Conservation (phyloP, 2,329 filamentous ascomycete genomes). For the Penicillium brasilianum region DNA sequence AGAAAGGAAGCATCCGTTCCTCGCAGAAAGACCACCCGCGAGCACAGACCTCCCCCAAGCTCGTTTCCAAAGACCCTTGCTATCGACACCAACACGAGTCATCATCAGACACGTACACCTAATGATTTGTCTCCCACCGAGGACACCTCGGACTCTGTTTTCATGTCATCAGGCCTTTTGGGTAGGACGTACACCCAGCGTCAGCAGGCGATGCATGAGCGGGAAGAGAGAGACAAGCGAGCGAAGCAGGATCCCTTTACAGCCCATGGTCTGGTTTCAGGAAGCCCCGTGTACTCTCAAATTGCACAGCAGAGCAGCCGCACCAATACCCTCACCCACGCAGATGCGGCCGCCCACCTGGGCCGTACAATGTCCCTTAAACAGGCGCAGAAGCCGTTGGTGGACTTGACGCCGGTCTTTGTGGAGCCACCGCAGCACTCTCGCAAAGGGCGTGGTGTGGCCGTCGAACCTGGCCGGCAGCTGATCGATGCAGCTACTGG, state of each 20-base stretch:
- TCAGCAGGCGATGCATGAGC: conserved; percentile 47
- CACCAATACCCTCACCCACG: conserved; percentile 41
- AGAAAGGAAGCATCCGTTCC: conserved; percentile 19
- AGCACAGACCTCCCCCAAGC: conserved; percentile 37
- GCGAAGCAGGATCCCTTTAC: conserved; percentile 55
- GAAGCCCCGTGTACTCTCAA: conserved; percentile 47
- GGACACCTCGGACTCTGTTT: conserved; percentile 21
- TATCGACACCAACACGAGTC: conserved; percentile 29
- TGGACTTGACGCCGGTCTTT: conserved; percentile 70
- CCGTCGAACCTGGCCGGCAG: conserved; percentile 50
- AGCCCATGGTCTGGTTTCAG: conserved; percentile 58
- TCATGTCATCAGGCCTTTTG: conserved; percentile 44
- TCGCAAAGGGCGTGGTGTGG: conserved; percentile 44
- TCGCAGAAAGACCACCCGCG: conserved; percentile 37
- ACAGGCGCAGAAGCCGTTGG: conserved; percentile 62
- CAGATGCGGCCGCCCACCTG: conserved; percentile 39
- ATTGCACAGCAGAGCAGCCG: conserved; percentile 36
- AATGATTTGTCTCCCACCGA: neutral
- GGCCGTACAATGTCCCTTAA: conserved; percentile 53
- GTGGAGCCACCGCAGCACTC: conserved; percentile 61
- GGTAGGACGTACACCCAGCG: conserved; percentile 49
- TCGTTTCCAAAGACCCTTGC: conserved; percentile 36
- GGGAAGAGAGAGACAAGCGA: conserved; percentile 44
- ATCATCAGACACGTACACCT: neutral
- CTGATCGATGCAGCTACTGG: conserved; percentile 51